Base-by-base conservation (phyloP, 345 rosid species). In the Populus tremula region DNA sequence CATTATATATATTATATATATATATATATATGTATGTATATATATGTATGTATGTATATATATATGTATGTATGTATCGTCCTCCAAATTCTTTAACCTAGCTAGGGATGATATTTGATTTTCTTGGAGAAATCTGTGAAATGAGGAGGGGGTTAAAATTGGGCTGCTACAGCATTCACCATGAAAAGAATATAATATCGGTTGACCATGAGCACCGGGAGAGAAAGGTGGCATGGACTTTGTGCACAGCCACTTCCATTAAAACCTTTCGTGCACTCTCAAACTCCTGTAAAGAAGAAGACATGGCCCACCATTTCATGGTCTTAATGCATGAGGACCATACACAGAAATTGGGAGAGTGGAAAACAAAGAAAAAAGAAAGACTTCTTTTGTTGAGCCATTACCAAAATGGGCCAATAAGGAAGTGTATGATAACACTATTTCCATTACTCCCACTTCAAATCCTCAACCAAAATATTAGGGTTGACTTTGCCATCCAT, bases 401-500 rank as follows among this genome's bases (percentile, higher is more conserved):
- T 25, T 39, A 73, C 76, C 25, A 18, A 63, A 63, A 74, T 25
- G 69, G 69, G 69, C 56, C 69, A 74, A 14, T 33, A 18, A 54
- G 43, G 8, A 53, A 4, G 41, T 50, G 36, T 33, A 21, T 20
- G 38, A 53, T 29, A 20, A 35, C 63, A 56, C 23, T 56, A 3
- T 56, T 56, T 56, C 20, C 76, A 56, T 31, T 59, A 39, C 33
- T n/a, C 33, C 16, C 66, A 36, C 50, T 36, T 21, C 2, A 14
- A 41, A n/a, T 50, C 18, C 70, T 62, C 59, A 27, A 9, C 41
- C 11, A 27, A 41, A 41, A 10, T 1, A 74, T 25, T 20, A n/a
- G 59, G 17, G 36, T 63, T 74, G 70, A 74, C 77, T 62, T 17
- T 10, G 2, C 2, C 8, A 2, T 62, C 20, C 53, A 35, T 9